Evolutionary conservation across 805 yeast species (phyloP).

Genomic region (Ogataea methanolica): DNA sequence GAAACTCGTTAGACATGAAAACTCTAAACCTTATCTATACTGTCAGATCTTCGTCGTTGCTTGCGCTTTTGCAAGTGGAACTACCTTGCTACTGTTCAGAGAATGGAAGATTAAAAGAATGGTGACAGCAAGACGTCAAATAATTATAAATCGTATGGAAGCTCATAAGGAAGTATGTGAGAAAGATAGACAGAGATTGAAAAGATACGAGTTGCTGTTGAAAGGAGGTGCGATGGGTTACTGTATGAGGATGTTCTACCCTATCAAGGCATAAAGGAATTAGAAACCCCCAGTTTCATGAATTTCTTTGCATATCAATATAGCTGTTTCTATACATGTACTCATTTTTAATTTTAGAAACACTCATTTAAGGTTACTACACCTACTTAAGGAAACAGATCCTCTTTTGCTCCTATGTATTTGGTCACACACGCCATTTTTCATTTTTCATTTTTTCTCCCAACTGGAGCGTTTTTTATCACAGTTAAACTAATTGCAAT

Average conservation of each 20-base stretch:
- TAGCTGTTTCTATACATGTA: too few species aligned
- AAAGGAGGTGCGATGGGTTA: slow-evolving; percentile 5
- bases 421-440: neutral
- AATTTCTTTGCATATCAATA: too few species aligned
- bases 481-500: too few species aligned
- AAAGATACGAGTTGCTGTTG: slow-evolving; percentile 14
- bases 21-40: slow-evolving; percentile 44
- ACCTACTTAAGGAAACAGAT: too few species aligned
- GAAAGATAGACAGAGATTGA: slow-evolving; percentile 6
- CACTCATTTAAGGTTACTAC: too few species aligned
- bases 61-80: slow-evolving; percentile 37
- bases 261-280: slow-evolving; percentile 22
- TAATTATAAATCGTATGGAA: slow-evolving; percentile 2
- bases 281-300: too few species aligned
- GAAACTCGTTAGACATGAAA: slow-evolving; percentile 21
- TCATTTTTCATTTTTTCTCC: neutral
- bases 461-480: too few species aligned
- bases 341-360: too few species aligned
- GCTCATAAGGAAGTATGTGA: slow-evolving; percentile 1
- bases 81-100: slow-evolving; percentile 44
- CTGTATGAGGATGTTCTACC: slow-evolving; percentile 22
- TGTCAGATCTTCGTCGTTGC: slow-evolving; percentile 59
- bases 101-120: slow-evolving; percentile 48
- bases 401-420: too few species aligned
- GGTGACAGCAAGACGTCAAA: slow-evolving; percentile 24